Base-by-base conservation (phyloP, 1,139 yeast genomes). In the Hyphopichia burtonii region DNA sequence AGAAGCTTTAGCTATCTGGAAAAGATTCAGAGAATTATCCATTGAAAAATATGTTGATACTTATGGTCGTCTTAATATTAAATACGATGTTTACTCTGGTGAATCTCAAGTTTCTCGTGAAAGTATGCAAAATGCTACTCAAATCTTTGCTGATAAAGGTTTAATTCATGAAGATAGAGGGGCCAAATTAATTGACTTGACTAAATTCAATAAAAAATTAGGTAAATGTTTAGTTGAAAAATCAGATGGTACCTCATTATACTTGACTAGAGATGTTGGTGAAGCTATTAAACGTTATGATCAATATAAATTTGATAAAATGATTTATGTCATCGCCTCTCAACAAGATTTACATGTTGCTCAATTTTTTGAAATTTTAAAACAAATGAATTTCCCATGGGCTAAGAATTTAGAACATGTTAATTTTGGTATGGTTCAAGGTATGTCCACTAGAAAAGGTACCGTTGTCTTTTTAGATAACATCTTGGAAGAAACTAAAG, bases 361-460 rank as follows among this genome's bases (percentile, higher is more conserved):
- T 41, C 99, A 93, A 71, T 88, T 94, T 65, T 93, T 93, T 67
- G 96, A 93, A 71, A 89, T 91, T 54, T 76, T 93, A 60, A 94
- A 93, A 57, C 90, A 88, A 66, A 81, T 93, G 86, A 98, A 90
- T 34, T 83, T 78, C 61, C 86, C 82, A 47, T 94, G 97, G 96
- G 91, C 96, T 37, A 72, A 79, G 52, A 76, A 76, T 44, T 73
- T 93, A 57, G 78, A 76, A 54, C 98, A 90, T 65, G 80, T 94
- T 56, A 93, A 87, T 70, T 94, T 90, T 57, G 99, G 99, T 67
- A 86, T 94, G 95, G 99, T 94, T 42, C 87, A 82, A 61, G 99
- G 99, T 56, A 94, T 94, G 99, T 86, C 96, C 30, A 93, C 99
- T 47, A 85, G 99, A 76, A 88, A 84, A 70, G 99, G 99, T 54